Percentiles rank a stretch among this genome's conserved stretches.
Conservation (phyloP, 106 monocot species). For the Dioscorea dumetorum region DNA sequence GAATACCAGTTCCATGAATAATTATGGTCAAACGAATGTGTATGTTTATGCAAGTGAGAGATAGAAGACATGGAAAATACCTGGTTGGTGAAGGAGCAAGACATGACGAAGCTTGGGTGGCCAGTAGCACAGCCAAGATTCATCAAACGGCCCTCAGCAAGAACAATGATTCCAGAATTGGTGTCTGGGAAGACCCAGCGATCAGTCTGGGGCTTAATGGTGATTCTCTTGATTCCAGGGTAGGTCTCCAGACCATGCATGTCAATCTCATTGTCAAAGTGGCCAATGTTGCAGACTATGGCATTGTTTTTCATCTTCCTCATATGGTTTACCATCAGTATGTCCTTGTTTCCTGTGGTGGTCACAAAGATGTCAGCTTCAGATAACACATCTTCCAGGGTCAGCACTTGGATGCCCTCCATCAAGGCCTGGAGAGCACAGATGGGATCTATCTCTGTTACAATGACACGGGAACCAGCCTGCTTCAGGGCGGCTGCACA, state of each 20-base stretch:
- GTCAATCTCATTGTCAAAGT: conserved; percentile 96
- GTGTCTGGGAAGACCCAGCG: conserved; percentile 89
- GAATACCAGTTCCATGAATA: too few species aligned
- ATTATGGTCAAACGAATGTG: too few species aligned
- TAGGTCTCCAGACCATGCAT: conserved; percentile 76
- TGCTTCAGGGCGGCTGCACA: conserved; percentile 85
- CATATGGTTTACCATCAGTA: conserved; percentile 93
- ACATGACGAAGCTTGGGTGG: conserved; percentile 93
- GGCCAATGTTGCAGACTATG: conserved; percentile 92
- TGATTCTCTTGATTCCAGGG: conserved; percentile 80
- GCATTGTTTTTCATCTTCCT: conserved; percentile 99
- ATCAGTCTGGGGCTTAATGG: conserved; percentile 92
- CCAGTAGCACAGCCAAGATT: conserved; percentile 88
- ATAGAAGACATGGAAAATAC: conserved; percentile 9
- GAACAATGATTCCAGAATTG: conserved; percentile 66
- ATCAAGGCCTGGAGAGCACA: conserved; percentile 88
- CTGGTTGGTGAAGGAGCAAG: conserved; percentile 94
- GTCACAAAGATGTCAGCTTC: conserved; percentile 84
- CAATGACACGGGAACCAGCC: conserved; percentile 75
- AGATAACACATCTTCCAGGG: conserved; percentile 60
- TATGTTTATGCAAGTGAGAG: too few species aligned
- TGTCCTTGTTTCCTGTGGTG: conserved; percentile 95
- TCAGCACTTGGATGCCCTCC: conserved; percentile 70
- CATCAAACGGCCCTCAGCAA: conserved; percentile 88
- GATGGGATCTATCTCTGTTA: conserved; percentile 87